Evolutionary conservation across 352 stramenopile genomes (phyloP), one percentile per base, ranked within the genome.

Genomic region (Albugo laibachii): DNA sequence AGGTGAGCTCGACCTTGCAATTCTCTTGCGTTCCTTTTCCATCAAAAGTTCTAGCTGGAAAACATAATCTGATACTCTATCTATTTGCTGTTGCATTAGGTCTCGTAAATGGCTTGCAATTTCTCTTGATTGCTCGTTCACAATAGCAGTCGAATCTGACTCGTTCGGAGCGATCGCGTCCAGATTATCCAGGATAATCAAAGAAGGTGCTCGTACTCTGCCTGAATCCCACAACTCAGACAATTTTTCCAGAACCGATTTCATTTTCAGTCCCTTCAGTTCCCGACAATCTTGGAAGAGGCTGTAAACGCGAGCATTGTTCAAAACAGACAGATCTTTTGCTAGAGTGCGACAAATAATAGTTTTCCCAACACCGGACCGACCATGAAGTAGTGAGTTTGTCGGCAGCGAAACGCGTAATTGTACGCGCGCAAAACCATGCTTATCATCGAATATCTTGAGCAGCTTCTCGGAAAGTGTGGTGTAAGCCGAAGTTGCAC

Each of bases 191-290:
- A 94, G 46, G 1, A 82, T 49, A 35, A 94, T 55, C 2, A 92
- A 24, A 13, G 70, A 57, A 11, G 81, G 79, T 0, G 77, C 75
- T 20, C 66, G 59, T 0, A 41, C 36, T 1, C 49, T 34, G 1
- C 71, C 75, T 11, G 66, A 58, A 13, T 80, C 64, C 40, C 86
- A 84, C 8, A 67, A 48, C 18, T 72, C 65, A 8, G 48, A 67
- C 6, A 93, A 36, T 14, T 64, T 64, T n/a, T 54, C 47, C 53
- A 89, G 85, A 10, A 92, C 77, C 13, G 61, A 64, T 19, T 88
- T 67, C 80, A 92, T 93, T 56, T 89, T 92, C n/a, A 82, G 53
- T 11, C 80, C 80, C 21, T 76, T 67, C 43, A 92, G 58, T 37
- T 70, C 69, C 8, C 77, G 62, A 45, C 80, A 92, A 1, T 83